phyloP scores from a whole-genome alignment of 1,284 basidiomycete species.

The Naganishia sp. region DNA sequence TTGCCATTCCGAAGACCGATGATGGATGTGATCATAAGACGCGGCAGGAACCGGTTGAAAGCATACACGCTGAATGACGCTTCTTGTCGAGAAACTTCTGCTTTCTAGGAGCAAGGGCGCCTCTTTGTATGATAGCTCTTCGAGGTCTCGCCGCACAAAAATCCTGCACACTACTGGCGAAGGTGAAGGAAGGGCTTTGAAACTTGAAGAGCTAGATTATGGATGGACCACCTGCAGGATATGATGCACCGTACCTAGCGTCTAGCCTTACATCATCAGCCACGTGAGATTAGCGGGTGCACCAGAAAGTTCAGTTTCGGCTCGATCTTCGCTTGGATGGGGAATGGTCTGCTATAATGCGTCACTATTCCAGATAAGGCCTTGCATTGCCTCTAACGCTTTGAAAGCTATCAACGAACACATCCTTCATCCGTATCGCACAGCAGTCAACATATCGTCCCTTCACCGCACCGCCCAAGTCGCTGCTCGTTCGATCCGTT shows the following conservation, averaged over 20 bases:
- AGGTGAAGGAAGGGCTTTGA: no score
- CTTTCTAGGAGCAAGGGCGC: no score
- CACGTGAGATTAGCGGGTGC: slow-evolving; percentile 1
- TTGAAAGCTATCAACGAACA: not conserved
- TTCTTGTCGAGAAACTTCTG: no score
- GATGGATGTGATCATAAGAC: not conserved
- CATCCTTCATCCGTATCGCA: not conserved
- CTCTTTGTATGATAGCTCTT: no score
- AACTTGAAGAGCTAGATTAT: not conserved
- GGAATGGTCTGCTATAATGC: slow-evolving; percentile 1
- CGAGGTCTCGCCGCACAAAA: no score
- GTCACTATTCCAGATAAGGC: not conserved
- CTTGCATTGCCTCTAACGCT: not conserved
- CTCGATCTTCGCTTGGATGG: slow-evolving; percentile 7
- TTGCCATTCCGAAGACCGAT: slow-evolving; percentile 16
- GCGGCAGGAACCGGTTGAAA: not conserved
- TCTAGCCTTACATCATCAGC: not conserved
- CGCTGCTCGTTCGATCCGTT: not conserved
- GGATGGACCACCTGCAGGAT: not conserved
- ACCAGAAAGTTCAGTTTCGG: slow-evolving; percentile 6
- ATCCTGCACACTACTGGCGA: no score
- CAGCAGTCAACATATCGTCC: slow-evolving; percentile 23
- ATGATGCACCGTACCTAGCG: no score
- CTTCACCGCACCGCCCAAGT: not conserved
- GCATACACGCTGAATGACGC: no score